Evolutionary conservation across 1,139 yeast species (phyloP).

Genomic region (Blastobotrys serpentis): DNA sequence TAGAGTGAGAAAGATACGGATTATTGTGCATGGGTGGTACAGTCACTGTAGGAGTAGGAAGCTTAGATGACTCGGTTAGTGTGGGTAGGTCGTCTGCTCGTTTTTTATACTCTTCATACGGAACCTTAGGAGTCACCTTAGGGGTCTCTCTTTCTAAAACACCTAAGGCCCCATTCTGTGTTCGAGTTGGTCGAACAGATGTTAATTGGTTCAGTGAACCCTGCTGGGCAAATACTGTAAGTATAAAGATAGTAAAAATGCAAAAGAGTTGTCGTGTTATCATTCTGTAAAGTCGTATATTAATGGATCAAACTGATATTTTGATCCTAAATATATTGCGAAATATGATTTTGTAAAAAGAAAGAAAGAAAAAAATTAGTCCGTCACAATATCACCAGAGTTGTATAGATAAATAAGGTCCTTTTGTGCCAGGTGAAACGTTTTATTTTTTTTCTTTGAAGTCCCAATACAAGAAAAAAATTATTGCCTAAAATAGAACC

Average conservation of each 20-base stretch:
- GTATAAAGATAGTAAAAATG: too few relatives aligned
- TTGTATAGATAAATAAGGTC: not conserved
- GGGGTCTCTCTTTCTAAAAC: not conserved
- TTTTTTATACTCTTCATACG: not conserved
- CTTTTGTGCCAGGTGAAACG: too few relatives aligned
- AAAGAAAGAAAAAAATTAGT: too few relatives aligned
- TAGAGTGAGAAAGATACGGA: constrained; percentile 57
- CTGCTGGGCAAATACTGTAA: not conserved
- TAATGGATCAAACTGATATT: too few relatives aligned
- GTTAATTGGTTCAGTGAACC: not conserved
- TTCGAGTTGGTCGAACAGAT: not conserved
- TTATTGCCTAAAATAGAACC: not conserved
- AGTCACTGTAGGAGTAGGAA: constrained; percentile 55
- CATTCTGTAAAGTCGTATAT: too few relatives aligned
- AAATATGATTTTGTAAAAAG: too few relatives aligned
- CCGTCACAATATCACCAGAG: too few relatives aligned
- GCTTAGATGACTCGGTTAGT: not conserved
- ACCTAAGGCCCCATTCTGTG: not conserved
- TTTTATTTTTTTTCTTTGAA: not conserved
- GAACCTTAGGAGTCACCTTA: not conserved
- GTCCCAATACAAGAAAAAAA: not conserved
- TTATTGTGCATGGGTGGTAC: constrained; percentile 60
- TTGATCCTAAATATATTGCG: too few relatives aligned
- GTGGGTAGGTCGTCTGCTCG: constrained; percentile 8
- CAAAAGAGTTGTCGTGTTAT: not conserved